Evolutionary conservation across 768 basidiomycete genomes (phyloP).

Genomic region (Amanita inopinata): DNA sequence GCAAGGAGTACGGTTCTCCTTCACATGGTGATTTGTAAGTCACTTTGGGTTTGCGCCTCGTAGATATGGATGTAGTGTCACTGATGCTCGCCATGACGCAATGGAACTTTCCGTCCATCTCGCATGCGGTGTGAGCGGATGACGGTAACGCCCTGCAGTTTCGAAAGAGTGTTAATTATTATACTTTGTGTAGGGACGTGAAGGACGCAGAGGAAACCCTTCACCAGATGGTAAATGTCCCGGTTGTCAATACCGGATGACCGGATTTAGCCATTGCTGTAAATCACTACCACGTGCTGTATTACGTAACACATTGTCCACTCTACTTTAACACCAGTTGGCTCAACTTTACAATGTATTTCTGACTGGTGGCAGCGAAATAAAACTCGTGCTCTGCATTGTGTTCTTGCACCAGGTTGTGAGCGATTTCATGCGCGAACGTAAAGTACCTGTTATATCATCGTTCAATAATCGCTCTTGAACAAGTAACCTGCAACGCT

Average conservation of each 20-base stretch:
- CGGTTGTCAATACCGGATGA: too few relatives aligned
- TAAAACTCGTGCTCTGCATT: conserved; percentile 94
- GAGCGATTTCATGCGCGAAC: conserved; percentile 87
- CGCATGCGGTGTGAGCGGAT: too few relatives aligned
- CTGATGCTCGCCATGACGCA: too few relatives aligned
- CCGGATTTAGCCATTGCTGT: too few relatives aligned
- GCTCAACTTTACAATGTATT: conserved; percentile 32
- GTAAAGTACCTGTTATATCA: conserved; percentile 67
- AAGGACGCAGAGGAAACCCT: too few relatives aligned
- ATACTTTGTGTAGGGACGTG: too few relatives aligned
- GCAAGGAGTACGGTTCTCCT: conserved; percentile 16
- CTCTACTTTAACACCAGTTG: conserved; percentile 13
- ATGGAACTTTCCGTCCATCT: too few relatives aligned
- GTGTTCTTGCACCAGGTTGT: conserved; percentile 80
- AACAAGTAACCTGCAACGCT: conserved; percentile 12
- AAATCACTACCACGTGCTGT: too few relatives aligned
- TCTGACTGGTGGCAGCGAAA: conserved; percentile 84
- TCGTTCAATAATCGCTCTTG: background rate
- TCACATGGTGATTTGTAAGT: conserved; percentile 51
- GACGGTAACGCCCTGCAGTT: too few relatives aligned
- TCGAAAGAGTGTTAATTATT: too few relatives aligned
- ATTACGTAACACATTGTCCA: background rate
- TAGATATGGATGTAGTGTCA: too few relatives aligned
- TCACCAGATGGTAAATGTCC: too few relatives aligned
- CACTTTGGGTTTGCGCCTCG: conserved; percentile 44